Evolutionary conservation across 2,329 filamentous ascomycete species (phyloP).

Genomic region (Blumeria graminis): DNA sequence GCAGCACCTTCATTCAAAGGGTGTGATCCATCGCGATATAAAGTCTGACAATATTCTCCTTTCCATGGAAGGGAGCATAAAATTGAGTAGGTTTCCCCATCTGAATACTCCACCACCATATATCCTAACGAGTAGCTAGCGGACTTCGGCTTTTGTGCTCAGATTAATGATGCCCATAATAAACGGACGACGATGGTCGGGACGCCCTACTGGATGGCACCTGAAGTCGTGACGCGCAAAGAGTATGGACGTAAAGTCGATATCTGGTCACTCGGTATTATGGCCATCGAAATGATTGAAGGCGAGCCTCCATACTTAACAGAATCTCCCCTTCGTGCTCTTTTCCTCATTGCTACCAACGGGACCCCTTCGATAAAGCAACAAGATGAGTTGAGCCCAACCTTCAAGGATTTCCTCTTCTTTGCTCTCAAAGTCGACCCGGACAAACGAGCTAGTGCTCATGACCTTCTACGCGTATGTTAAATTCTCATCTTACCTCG

Average conservation of each 20-base stretch:
- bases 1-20: slow-evolving; percentile 90
- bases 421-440: slow-evolving; percentile 92
- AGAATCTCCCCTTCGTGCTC: slow-evolving; percentile 72
- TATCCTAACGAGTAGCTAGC: slow-evolving; percentile 27
- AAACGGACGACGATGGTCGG: slow-evolving; percentile 98
- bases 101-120: background rate
- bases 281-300: slow-evolving; percentile 99
- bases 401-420: slow-evolving; percentile 78
- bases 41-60: slow-evolving; percentile 96
- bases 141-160: slow-evolving; percentile 96
- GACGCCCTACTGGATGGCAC: slow-evolving; percentile 99
- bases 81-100: slow-evolving; percentile 50
- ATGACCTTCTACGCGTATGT: slow-evolving; percentile 76
- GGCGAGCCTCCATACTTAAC: slow-evolving; percentile 93
- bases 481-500: background rate
- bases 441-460: slow-evolving; percentile 84
- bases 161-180: slow-evolving; percentile 90
- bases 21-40: slow-evolving; percentile 95
- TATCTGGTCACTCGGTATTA: slow-evolving; percentile 95
- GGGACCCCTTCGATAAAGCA: slow-evolving; percentile 91
- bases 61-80: slow-evolving; percentile 86
- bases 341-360: slow-evolving; percentile 93
- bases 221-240: slow-evolving; percentile 88
- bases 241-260: slow-evolving; percentile 97
- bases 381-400: slow-evolving; percentile 52